Base-by-base conservation (phyloP, 352 stramenopile species). In the Thraustochytrium sp. region DNA sequence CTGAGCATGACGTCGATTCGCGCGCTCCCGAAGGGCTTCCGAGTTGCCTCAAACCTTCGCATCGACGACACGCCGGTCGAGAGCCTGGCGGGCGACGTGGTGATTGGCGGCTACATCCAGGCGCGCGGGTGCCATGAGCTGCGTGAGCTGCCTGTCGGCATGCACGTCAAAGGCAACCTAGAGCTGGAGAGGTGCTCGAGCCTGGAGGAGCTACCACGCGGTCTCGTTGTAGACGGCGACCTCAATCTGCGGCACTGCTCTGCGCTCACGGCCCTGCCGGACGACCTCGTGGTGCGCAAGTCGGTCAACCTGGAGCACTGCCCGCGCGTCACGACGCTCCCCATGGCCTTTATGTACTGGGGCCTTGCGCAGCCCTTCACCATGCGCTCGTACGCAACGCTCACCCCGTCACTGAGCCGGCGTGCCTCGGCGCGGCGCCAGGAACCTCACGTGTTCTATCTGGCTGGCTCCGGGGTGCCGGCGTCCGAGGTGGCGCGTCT, bases 121-220 rank as follows among this genome's bases (percentile, higher is more conserved):
- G 59, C 59, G 34, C 59, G 59, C 36, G 34, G 64, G 18, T 77
- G 65, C 65, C 65, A 16, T 18, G 23, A 72, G 5, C 46, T 77
- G 1, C n/a, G 40, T 36, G 31, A 77, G 29, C 31, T 77, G n/a
- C 65, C 65, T 38, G 46, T 34, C 23, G 65, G 65, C 65, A 23
- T 77, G 65, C 65, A 77, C 46, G 65, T 77, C 37, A 11, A 75
- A 26, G 65, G 65, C 21, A 44, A 18, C 29, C 42, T 77, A 16
- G 65, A 55, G 42, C 42, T 77, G 9, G 26, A 72, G 26, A 72
- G 26, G 1, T 72, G 59, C 59, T 26, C 59, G 11, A 11, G 26
- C 23, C 3, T 72, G 8, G 13, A 5, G 23, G 8, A 21, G 11
- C 59, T 72, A 11, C 59, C 59, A 4, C 13, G 13, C 26, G 9